Percentiles rank a stretch among this genome's conserved stretches.
phyloP scores from a whole-genome alignment of 2,329 filamentous ascomycete genomes.

The Stemphylium vesicarium region DNA sequence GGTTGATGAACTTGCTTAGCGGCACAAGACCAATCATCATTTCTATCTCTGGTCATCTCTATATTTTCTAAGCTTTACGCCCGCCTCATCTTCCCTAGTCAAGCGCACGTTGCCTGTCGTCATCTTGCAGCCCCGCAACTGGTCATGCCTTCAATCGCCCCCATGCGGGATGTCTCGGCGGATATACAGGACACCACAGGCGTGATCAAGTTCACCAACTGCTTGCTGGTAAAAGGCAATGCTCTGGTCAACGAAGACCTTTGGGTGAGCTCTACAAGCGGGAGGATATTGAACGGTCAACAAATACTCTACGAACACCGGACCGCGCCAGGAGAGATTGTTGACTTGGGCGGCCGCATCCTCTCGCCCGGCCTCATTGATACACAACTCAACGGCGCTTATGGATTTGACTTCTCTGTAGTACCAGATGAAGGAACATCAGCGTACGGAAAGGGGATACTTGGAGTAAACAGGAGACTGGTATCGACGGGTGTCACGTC shows the following conservation, averaged over 20 bases:
- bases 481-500: constrained; percentile 84
- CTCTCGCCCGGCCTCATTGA: constrained; percentile 88
- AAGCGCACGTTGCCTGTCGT: neutral
- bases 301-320: constrained; percentile 71
- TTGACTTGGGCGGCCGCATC: constrained; percentile 84
- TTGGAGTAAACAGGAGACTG: constrained; percentile 72
- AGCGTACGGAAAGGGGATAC: constrained; percentile 75
- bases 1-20: constrained; percentile 40
- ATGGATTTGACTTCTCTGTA: constrained; percentile 89
- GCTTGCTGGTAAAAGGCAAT: constrained; percentile 73
- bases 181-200: constrained; percentile 41
- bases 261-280: constrained; percentile 84
- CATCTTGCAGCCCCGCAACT: neutral
- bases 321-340: constrained; percentile 71
- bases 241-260: constrained; percentile 76
- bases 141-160: constrained; percentile 51
- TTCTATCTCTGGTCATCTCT: constrained; percentile 27
- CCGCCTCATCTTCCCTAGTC: constrained; percentile 12
- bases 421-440: constrained; percentile 65
- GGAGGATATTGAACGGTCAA: constrained; percentile 78
- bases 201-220: constrained; percentile 90
- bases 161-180: constrained; percentile 42
- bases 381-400: constrained; percentile 88
- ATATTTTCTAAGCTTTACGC: neutral
- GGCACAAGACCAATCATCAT: constrained; percentile 20